Percentiles rank a stretch among this genome's conserved stretches.
Evolutionary conservation across 2,329 filamentous ascomycete genomes (phyloP).

Genomic region (Verticillium alfalfae): DNA sequence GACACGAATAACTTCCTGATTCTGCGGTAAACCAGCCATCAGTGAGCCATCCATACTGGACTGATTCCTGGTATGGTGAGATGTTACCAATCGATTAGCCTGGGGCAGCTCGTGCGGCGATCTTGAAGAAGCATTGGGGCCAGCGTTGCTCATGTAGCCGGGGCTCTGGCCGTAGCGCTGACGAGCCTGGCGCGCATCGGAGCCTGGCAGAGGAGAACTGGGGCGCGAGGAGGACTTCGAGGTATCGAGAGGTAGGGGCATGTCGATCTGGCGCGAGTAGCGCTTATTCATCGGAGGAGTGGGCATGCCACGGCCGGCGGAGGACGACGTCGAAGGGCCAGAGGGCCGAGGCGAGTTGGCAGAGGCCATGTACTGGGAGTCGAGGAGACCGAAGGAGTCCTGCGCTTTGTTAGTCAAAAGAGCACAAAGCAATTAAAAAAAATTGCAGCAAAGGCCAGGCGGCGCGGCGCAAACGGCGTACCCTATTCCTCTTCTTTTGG

Average conservation of each 20-base stretch:
- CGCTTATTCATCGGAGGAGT: constrained; percentile 50
- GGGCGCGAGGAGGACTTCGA: constrained; percentile 61
- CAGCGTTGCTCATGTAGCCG: constrained; percentile 40
- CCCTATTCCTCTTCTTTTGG: constrained; percentile 79
- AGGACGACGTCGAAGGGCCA: constrained; percentile 37
- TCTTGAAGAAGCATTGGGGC: constrained; percentile 45
- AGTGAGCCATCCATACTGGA: constrained; percentile 82
- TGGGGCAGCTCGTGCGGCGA: constrained; percentile 59
- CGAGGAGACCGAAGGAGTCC: constrained; percentile 81
- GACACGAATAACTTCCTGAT: constrained; percentile 85
- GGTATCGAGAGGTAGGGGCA: constrained; percentile 32
- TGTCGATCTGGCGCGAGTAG: constrained; percentile 58
- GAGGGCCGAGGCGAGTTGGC: constrained; percentile 57
- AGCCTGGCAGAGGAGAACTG: constrained; percentile 58
- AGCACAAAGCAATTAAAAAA: background rate
- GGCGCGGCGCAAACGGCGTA: constrained; percentile 33
- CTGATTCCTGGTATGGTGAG: constrained; percentile 67
- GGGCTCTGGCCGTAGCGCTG: constrained; percentile 54
- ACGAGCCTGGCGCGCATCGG: constrained; percentile 48
- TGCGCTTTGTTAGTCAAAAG: constrained; percentile 26
- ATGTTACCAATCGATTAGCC: constrained; percentile 55
- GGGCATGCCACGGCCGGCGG: constrained; percentile 14
- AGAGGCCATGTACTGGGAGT: constrained; percentile 57
- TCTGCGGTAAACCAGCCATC: constrained; percentile 77
- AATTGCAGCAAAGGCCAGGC: background rate